phyloP scores from a whole-genome alignment of 352 stramenopile genomes.

The Phytophthora sojae region DNA sequence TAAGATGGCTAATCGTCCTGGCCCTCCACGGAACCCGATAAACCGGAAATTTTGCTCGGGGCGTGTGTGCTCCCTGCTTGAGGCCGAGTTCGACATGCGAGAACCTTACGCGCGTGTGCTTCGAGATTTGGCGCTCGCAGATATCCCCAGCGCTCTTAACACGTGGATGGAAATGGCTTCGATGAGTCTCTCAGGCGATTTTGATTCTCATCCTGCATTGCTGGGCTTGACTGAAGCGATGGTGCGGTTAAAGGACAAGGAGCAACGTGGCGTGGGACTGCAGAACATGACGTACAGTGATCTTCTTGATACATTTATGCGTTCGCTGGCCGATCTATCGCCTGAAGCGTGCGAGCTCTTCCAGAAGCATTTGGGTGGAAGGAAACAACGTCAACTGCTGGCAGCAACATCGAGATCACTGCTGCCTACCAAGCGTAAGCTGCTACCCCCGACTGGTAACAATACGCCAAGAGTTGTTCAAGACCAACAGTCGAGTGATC shows the following conservation, averaged over 20 bases:
- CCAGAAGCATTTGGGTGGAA: conserved; percentile 70
- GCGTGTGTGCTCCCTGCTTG: conserved; percentile 59
- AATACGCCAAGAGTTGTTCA: conserved; percentile 11
- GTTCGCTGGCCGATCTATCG: conserved; percentile 62
- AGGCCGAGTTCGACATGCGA: conserved; percentile 64
- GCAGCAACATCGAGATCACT: conserved; percentile 16
- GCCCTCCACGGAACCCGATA: conserved; percentile 52
- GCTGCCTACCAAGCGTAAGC: conserved; percentile 45
- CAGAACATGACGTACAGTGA: conserved; percentile 86
- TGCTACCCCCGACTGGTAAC: conserved; percentile 7
- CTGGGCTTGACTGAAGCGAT: conserved; percentile 76
- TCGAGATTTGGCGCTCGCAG: conserved; percentile 61
- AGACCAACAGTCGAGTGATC: conserved; percentile 31
- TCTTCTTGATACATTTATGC: conserved; percentile 75
- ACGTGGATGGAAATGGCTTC: conserved; percentile 74
- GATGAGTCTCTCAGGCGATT: conserved; percentile 68
- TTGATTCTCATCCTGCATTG: conserved; percentile 68
- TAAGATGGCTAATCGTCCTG: conserved; percentile 45
- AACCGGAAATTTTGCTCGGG: conserved; percentile 68
- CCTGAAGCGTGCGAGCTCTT: conserved; percentile 74
- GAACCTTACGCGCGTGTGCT: conserved; percentile 59
- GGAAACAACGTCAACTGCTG: conserved; percentile 58
- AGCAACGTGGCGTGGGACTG: conserved; percentile 73
- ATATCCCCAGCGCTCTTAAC: conserved; percentile 58
- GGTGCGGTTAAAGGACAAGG: conserved; percentile 80